Percentiles rank a stretch among this genome's conserved stretches.
Evolutionary conservation across 2,329 filamentous ascomycete species (phyloP).

Genomic region (Rhinocladiella similis): DNA sequence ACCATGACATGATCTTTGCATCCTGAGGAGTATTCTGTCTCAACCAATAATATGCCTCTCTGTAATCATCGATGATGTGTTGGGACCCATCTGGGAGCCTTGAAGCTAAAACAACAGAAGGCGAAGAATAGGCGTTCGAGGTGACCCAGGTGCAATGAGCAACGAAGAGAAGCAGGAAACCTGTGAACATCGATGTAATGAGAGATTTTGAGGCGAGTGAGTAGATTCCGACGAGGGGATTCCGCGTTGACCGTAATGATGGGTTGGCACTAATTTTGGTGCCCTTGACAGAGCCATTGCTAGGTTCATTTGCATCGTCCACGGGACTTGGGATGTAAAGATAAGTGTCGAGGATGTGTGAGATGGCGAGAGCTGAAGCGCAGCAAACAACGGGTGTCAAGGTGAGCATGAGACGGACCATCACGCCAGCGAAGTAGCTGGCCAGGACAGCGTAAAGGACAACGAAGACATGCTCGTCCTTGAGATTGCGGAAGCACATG

Average conservation of each 20-base stretch:
- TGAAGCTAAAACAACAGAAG: constrained; percentile 93
- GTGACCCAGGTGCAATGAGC: constrained; percentile 99
- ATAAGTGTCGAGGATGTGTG: constrained; percentile 85
- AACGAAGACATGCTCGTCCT: constrained; percentile 96
- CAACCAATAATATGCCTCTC: constrained; percentile 99
- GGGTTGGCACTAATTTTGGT: constrained; percentile 61
- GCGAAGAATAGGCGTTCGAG: constrained; percentile 97
- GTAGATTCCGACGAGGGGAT: constrained; percentile 81
- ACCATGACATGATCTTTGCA: constrained; percentile 99
- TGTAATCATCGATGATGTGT: constrained; percentile 98
- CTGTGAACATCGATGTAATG: constrained; percentile 69
- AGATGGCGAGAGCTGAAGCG: constrained; percentile 83
- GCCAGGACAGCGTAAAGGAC: constrained; percentile 96
- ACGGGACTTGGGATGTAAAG: constrained; percentile 66
- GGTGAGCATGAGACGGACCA: constrained; percentile 98
- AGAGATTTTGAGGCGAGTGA: constrained; percentile 73
- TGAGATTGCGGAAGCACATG: constrained; percentile 91
- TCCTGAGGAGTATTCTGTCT: constrained; percentile 93
- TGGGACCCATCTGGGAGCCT: constrained; percentile 90
- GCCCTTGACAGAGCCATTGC: constrained; percentile 39
- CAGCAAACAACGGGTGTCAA: constrained; percentile 95
- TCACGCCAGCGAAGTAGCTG: constrained; percentile 98
- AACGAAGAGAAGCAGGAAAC: constrained; percentile 91
- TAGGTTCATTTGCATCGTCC: constrained; percentile 40
- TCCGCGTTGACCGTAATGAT: constrained; percentile 66